These are phyloP conservation scores for Penicillium robsamsonii DNA, from an alignment of 495 filamentous ascomycete genomes.

Conservation along the genomic window DNA sequence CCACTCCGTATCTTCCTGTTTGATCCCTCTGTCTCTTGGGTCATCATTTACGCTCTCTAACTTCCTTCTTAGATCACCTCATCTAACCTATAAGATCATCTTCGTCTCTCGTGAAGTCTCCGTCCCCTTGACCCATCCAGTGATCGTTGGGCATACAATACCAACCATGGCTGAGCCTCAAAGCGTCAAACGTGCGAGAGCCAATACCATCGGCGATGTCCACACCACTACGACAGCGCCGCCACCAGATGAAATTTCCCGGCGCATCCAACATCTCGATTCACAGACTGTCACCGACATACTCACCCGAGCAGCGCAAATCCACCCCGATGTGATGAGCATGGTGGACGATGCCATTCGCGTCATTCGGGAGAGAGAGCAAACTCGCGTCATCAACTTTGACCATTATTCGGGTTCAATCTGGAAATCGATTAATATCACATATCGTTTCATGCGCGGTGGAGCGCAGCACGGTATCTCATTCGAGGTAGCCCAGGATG, in stretches of 20 bases:
- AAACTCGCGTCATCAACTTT: not conserved
- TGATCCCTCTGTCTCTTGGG: not conserved
- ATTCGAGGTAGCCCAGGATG: not conserved
- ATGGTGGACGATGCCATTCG: not conserved
- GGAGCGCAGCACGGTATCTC: not conserved
- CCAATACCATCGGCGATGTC: not conserved
- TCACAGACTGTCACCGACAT: not conserved
- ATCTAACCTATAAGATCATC: not conserved
- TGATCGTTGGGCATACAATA: not conserved
- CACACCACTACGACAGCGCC: not conserved
- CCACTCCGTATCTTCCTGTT: too few species aligned
- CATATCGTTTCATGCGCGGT: not conserved
- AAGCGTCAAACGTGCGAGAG: not conserved
- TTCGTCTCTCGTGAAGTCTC: not conserved
- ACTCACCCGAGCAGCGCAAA: not conserved
- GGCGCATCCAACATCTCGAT: not conserved
- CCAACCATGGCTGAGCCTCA: not conserved
- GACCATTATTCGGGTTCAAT: not conserved
- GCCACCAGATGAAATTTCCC: not conserved
- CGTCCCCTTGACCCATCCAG: not conserved
- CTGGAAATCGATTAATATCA: slow-evolving; percentile 5
- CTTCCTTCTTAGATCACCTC: not conserved
- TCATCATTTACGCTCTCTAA: not conserved
- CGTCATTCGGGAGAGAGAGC: not conserved
- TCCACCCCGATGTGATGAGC: not conserved